phyloP scores from a whole-genome alignment of 2,329 filamentous ascomycete genomes.

The Gyromitra esculenta region DNA sequence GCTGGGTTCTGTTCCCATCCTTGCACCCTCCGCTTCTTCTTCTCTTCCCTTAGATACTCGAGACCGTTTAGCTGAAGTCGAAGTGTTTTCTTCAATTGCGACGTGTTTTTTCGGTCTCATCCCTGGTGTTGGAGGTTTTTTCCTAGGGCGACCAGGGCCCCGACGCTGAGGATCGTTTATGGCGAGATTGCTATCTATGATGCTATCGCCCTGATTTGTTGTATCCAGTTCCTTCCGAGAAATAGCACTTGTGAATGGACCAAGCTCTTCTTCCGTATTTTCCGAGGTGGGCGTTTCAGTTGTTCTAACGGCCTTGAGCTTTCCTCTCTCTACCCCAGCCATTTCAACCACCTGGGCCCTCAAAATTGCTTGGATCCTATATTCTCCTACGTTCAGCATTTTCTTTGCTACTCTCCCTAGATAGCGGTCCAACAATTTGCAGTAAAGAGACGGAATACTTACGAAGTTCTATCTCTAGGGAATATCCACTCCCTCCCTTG shows the following conservation, averaged over 20 bases:
- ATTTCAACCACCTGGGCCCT: slow-evolving; percentile 48
- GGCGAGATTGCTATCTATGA: slow-evolving; percentile 9
- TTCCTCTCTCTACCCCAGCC: slow-evolving; percentile 45
- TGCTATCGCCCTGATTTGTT: not conserved
- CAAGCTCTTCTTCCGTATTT: slow-evolving; percentile 12
- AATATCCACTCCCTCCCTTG: slow-evolving; percentile 39
- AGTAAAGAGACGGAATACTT: slow-evolving; percentile 12
- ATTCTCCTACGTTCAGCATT: slow-evolving; percentile 30
- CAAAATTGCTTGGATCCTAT: slow-evolving; percentile 41
- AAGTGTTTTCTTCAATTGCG: slow-evolving; percentile 23
- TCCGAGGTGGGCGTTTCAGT: slow-evolving; percentile 20
- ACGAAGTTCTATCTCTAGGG: slow-evolving; percentile 38
- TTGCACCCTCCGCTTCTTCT: slow-evolving; percentile 9
- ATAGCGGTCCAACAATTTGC: not conserved
- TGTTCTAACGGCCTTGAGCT: slow-evolving; percentile 31
- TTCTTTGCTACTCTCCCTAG: not conserved
- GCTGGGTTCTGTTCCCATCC: not conserved
- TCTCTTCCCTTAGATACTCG: slow-evolving; percentile 28
- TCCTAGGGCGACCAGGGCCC: slow-evolving; percentile 44
- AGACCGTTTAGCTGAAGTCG: slow-evolving; percentile 28
- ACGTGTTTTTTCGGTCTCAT: slow-evolving; percentile 30
- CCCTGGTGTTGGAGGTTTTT: slow-evolving; percentile 16
- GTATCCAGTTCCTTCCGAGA: slow-evolving; percentile 13
- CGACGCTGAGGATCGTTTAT: slow-evolving; percentile 31
- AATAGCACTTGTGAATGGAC: not conserved